Evolutionary conservation across 768 basidiomycete genomes (phyloP), one percentile per base, ranked within the genome.

Genomic region (Leccinum disarticulatum): DNA sequence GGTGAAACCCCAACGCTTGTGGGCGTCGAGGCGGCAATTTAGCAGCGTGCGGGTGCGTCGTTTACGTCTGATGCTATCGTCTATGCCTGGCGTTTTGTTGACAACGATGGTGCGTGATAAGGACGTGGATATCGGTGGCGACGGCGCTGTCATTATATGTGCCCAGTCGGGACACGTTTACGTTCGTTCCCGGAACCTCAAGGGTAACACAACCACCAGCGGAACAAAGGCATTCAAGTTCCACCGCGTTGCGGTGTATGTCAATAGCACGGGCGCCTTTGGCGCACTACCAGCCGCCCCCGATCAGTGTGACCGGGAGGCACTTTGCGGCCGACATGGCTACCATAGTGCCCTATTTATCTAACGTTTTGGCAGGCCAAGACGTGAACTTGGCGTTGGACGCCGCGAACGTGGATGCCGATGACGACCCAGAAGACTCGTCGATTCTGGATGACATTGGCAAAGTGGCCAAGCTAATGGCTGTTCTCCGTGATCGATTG

Each of bases 101-200:
- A 41, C 17, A 10, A 52, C 13, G 11, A 51, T 55, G 22, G 22
- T 22, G 62, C 47, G 35, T 25, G 19, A 22, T 51, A 64, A 90
- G 87, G 96, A 98, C 66, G 90, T 96, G 9, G 94, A 93, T 0
- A 79, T 98, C 14, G 93, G 93, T 19, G 78, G 86, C 1, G 94
- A 97, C 63, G 93, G 95, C 4, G 84, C 89, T 15, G 83, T 97
- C 68, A 88, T 97, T 69, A 82, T 98, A 50, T 97, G 93, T 75
- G 98, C 96, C 2, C 86, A 90, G 62, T 95, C 96, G 4, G 96
- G 96, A 0, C 95, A 98, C 66, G 95, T 96, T 33, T 98, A 90
- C 68, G 81, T 95, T 25, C 88, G 95, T 25, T 80, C 86, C 19
- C 83, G 93, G 28, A 84, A 76, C 59, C 61, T 61, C 56, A 74